Conservation (phyloP, 2,329 filamentous ascomycete genomes). For the Stemphylium beticola region DNA sequence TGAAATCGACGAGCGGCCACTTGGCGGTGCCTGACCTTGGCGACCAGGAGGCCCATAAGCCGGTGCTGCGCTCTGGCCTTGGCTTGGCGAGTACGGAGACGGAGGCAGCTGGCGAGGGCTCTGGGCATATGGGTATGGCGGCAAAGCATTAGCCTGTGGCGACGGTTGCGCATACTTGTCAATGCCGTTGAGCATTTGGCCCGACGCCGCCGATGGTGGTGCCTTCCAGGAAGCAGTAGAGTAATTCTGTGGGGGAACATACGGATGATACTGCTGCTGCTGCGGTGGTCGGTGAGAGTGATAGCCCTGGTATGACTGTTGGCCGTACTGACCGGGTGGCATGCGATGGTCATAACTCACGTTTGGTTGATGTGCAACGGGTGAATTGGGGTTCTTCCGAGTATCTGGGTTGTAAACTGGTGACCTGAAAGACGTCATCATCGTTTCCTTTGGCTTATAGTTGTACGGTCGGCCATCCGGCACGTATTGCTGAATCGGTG, state of each 20-base stretch:
- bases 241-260: constrained; percentile 35
- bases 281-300: constrained; percentile 29
- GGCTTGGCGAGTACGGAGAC: constrained; percentile 28
- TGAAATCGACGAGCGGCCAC: constrained; percentile 43
- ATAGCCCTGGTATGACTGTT: constrained; percentile 23
- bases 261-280: constrained; percentile 34
- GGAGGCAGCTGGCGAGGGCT: constrained; percentile 25
- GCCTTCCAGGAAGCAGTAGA: constrained; percentile 33
- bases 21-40: constrained; percentile 35
- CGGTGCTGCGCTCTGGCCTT: constrained; percentile 17
- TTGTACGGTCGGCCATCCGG: constrained; percentile 35
- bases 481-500: constrained; percentile 37
- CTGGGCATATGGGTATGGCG: constrained; percentile 37
- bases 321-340: constrained; percentile 32
- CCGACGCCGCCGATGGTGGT: constrained; percentile 28
- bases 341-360: constrained; percentile 43
- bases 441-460: constrained; percentile 43
- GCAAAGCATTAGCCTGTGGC: constrained; percentile 25
- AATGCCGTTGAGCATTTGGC: constrained; percentile 30
- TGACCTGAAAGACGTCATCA: constrained; percentile 33
- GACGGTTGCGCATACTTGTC: constrained; percentile 37
- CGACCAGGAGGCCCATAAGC: constrained; percentile 25
- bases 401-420: constrained; percentile 44
- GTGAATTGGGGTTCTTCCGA: constrained; percentile 46
- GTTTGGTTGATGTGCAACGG: constrained; percentile 48